Percentiles rank a stretch among this genome's conserved stretches.
These are phyloP conservation scores for Glebionis coronaria DNA, from an alignment of 129 eudicot genomes.

Conservation along the genomic window DNA sequence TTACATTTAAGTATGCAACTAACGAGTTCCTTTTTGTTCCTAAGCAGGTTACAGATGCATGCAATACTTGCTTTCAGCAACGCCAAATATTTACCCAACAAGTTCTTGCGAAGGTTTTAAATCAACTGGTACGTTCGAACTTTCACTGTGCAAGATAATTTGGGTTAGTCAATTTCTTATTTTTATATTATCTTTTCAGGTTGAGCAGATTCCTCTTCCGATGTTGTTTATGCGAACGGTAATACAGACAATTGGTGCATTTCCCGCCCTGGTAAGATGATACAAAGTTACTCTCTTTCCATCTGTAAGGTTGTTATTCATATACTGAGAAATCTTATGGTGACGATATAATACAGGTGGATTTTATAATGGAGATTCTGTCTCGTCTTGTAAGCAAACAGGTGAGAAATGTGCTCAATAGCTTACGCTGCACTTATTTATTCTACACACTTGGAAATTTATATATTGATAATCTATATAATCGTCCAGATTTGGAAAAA, in stretches of 20 bases:
- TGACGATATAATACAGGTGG: constrained; percentile 62
- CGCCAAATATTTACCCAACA: constrained; percentile 86
- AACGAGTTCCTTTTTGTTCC: neutral
- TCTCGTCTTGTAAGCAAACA: constrained; percentile 98
- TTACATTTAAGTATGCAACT: constrained; percentile 17
- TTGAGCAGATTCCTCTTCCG: constrained; percentile 98
- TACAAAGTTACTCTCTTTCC: neutral
- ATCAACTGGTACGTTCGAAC: constrained; percentile 70
- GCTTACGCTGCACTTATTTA: neutral
- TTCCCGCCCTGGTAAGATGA: constrained; percentile 78
- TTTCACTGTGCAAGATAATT: neutral
- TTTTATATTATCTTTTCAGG: constrained; percentile 47
- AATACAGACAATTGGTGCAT: constrained; percentile 87
- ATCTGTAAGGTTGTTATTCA: neutral
- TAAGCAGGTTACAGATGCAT: constrained; percentile 91
- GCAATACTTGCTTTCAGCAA: constrained; percentile 96
- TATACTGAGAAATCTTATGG: constrained; percentile 15
- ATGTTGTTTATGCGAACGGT: constrained; percentile 96
- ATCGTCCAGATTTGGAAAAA: constrained; percentile 82
- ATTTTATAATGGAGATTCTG: constrained; percentile 85
- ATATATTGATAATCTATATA: neutral
- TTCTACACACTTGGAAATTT: constrained; percentile 6
- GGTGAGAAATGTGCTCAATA: constrained; percentile 37
- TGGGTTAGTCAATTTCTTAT: neutral
- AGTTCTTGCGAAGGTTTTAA: constrained; percentile 91